Conservation (phyloP, 805 yeast genomes). For the Starmerella etchellsii region DNA sequence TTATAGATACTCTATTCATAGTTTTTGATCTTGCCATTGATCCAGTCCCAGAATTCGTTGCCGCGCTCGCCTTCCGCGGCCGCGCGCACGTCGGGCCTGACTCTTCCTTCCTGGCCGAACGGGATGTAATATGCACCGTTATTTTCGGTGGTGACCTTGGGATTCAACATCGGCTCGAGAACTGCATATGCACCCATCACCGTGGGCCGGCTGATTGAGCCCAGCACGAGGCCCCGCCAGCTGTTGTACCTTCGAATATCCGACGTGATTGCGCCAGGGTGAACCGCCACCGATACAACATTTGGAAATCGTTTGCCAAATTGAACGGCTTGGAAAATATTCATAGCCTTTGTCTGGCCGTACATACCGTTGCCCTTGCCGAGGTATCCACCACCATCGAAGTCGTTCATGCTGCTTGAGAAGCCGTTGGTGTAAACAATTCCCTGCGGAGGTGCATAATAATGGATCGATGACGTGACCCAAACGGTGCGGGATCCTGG, state of each 20-base stretch:
- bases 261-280: constrained; percentile 34
- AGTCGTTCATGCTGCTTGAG: constrained; percentile 19
- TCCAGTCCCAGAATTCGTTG: constrained; percentile 29
- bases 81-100: constrained; percentile 30
- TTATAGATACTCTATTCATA: too few relatives aligned
- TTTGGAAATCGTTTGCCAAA: constrained; percentile 28
- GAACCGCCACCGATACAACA: constrained; percentile 28
- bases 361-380: constrained; percentile 25
- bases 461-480: constrained; percentile 34
- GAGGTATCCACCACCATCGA: constrained; percentile 13
- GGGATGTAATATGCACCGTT: constrained; percentile 33
- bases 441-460: constrained; percentile 26
- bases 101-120: constrained; percentile 30
- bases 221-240: constrained; percentile 16
- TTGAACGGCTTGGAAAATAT: constrained; percentile 29
- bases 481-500: constrained; percentile 33
- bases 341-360: constrained; percentile 38
- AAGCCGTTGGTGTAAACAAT: constrained; percentile 30
- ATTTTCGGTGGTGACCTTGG: constrained; percentile 25
- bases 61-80: constrained; percentile 29
- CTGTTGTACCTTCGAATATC: constrained; percentile 28
- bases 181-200: constrained; percentile 36
- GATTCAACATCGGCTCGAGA: constrained; percentile 31
- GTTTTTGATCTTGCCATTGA: constrained; percentile 7
- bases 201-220: constrained; percentile 18